Base-by-base conservation (phyloP, 768 basidiomycete genomes). In the Trametes sanguinea region DNA sequence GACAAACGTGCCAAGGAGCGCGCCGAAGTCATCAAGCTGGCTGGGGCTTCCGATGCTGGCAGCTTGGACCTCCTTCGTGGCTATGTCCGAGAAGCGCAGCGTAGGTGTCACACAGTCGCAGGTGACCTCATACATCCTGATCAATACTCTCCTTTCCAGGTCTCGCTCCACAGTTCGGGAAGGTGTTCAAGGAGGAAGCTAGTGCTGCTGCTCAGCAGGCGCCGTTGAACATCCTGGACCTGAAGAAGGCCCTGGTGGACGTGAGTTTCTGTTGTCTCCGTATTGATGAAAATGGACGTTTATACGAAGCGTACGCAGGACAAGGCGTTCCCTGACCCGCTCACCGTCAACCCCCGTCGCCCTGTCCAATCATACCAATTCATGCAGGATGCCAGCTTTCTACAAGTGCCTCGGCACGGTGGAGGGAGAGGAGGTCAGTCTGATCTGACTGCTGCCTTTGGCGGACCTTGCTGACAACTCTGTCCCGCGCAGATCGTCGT, bases 81-180 rank as follows among this genome's bases (percentile, higher is more conserved):
- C 17, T 85, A 85, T 65, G 78, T 81, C 13, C 71, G 78, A 29
- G 83, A 85, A 66, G 84, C 78, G 0, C 78, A 83, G 77, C 73
- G 83, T 81, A 51, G 43, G 78, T 76, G 6, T 8, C 27, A 10
- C 14, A 33, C 6, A n/a, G 11, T 5, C 3, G n/a, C 5, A 13
- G n/a, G 46, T 3, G 9, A n/a, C 13, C 22, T 13, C 14, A n/a
- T 32, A 43, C 16, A 17, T 17, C 10, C 13, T 43, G 3, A 27
- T 40, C 43, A 13, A 42, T 30, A 2, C 32, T 9, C 2, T 27
- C 74, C 72, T 55, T 76, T 77, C 5, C 79, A 82, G 62, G 79
- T 73, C 69, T 63, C 73, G 8, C 82, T 78, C 32, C 71, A 1
- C 55, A 62, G 51, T 83, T 16, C 79, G 76, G 72, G 69, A 81